These are phyloP conservation scores for Daedaleopsis sinensis DNA, from an alignment of 768 basidiomycete species.

Conservation along the genomic window DNA sequence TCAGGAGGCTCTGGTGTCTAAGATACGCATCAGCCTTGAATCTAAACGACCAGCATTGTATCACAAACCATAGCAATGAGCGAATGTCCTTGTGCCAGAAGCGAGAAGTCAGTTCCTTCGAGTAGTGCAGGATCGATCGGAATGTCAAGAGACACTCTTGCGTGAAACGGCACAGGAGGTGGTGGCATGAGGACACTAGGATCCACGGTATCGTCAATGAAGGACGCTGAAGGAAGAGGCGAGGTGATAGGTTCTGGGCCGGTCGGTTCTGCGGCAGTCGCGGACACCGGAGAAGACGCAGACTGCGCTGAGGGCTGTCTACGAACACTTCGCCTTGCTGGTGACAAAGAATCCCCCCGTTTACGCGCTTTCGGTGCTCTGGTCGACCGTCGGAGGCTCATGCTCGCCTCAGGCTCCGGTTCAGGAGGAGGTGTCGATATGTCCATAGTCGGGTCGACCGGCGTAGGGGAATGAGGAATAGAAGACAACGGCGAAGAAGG, in stretches of 20 bases:
- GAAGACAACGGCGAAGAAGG: slow-evolving; percentile 9
- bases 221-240: background rate
- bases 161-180: background rate
- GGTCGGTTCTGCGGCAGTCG: too few species aligned
- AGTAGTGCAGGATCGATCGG: slow-evolving; percentile 9
- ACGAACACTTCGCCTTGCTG: background rate
- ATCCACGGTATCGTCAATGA: background rate
- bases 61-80: slow-evolving; percentile 16
- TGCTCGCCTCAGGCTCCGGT: background rate
- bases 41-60: background rate
- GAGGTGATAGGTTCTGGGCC: too few species aligned
- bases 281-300: background rate
- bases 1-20: slow-evolving; percentile 12
- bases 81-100: background rate
- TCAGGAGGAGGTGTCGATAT: too few species aligned
- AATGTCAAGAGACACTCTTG: background rate
- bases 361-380: slow-evolving; percentile 10
- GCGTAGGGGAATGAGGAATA: background rate
- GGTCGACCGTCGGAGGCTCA: slow-evolving; percentile 7
- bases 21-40: background rate
- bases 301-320: background rate
- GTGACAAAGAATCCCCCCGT: slow-evolving; percentile 11
- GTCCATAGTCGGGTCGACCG: background rate
- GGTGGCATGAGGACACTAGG: background rate
- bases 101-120: background rate